A percentile compares a stretch with the other conserved stretches of the same genome.
Evolutionary conservation across 1,139 yeast genomes (phyloP).

Genomic region (Arxiozyma slooffiae): DNA sequence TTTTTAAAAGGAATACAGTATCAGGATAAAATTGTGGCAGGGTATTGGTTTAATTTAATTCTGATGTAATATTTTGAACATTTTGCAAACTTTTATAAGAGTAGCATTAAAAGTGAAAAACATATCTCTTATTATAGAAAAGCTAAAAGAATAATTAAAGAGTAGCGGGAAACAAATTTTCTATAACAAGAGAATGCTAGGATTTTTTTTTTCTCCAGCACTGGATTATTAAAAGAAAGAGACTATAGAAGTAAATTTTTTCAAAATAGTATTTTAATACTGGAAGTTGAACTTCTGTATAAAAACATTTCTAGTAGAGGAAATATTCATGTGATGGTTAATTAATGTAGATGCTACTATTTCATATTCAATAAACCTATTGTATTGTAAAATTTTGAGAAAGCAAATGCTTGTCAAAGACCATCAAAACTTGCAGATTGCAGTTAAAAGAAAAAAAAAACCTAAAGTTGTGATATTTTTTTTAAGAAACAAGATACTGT

Average conservation of each 20-base stretch:
- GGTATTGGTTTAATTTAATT: background rate
- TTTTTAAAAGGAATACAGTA: background rate
- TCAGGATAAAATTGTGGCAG: background rate
- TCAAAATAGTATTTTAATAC: too few species aligned
- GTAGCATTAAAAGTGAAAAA: background rate
- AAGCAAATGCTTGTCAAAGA: too few species aligned
- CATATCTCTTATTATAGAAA: background rate
- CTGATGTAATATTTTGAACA: conserved; percentile 1
- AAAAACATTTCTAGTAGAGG: background rate
- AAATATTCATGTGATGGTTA: too few species aligned
- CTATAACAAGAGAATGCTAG: background rate
- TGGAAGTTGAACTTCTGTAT: too few species aligned
- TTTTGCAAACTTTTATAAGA: conserved; percentile 1
- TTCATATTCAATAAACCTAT: too few species aligned
- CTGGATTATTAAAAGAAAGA: too few species aligned
- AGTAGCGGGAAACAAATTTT: background rate
- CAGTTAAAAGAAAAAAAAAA: too few species aligned
- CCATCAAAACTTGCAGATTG: background rate
- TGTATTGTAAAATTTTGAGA: too few species aligned
- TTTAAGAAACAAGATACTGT: too few species aligned
- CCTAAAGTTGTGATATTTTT: background rate
- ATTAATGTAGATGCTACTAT: too few species aligned
- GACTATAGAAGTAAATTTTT: background rate
- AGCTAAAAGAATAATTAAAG: background rate
- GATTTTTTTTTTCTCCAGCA: background rate